Evolutionary conservation across 2,329 filamentous ascomycete species (phyloP), one percentile per base, ranked within the genome.

Genomic region (Arthrobotrys sinensis): DNA sequence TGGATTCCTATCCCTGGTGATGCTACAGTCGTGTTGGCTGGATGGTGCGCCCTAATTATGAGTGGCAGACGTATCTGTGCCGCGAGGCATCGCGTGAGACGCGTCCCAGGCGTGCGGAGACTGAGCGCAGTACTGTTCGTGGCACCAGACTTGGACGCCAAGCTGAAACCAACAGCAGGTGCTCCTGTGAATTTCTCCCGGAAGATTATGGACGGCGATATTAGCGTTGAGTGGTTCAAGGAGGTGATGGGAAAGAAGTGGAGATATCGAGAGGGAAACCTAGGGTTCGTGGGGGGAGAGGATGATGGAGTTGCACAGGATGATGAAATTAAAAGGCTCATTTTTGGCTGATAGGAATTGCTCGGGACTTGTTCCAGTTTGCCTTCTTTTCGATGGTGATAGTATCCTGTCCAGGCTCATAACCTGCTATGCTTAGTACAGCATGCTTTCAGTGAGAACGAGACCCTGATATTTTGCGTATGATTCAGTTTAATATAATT

Each of bases 201-300:
- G 45, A 34, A 45, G 28, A 65, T 50, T 65, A 50, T 36, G n/a
- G 60, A n/a, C 8, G 46, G 45, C 55, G 63, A 16, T n/a, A 14
- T 53, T 43, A 40, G 21, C 24, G 48, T 67, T 45, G 36, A 21
- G 1, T 67, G 64, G 64, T 67, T 67, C n/a, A 55, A 55, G 64
- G 64, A 67, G 28, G 48, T 67, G 2, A 67, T 67, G 36, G 64
- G 64, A 19, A 67, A 67, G 64, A 67, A 38, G 19, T 67, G 64
- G 64, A 40, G 64, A 19, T 55, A 12, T 16, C 36, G 64, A 4
- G 63, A 66, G 19, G 32, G 63, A 7, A 66, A 66, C 53, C n/a
- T 66, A 34, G 43, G 43, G 45, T 16, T 53, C n/a, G 32, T 19
- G 12, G 64, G 14, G 34, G 36, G 34, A 40, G 46, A 53, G 7